Conservation (phyloP, 2,329 filamentous ascomycete genomes). For the Lachnellula occidentalis region DNA sequence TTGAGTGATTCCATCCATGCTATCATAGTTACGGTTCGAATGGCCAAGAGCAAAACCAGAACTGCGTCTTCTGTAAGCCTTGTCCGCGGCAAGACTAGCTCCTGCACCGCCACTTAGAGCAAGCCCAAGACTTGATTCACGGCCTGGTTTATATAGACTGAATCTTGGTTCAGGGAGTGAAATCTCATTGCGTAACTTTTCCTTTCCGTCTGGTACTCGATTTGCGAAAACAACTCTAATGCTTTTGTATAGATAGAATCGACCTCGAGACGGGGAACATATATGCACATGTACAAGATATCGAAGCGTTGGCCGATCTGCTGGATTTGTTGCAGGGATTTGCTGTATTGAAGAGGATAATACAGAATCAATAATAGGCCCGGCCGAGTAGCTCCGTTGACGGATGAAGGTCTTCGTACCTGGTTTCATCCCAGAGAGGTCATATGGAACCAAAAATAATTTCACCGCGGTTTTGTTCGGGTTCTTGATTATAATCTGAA, state of each 20-base stretch:
- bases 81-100: constrained; percentile 52
- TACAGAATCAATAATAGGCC: constrained; percentile 65
- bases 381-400: constrained; percentile 86
- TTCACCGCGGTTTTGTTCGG: constrained; percentile 98
- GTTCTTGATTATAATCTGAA: constrained; percentile 97
- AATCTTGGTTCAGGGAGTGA: constrained; percentile 85
- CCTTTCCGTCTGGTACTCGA: constrained; percentile 89
- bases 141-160: constrained; percentile 65
- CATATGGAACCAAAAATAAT: constrained; percentile 88
- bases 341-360: constrained; percentile 20
- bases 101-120: constrained; percentile 36
- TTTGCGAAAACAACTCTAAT: constrained; percentile 96
- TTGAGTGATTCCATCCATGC: constrained; percentile 26
- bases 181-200: constrained; percentile 84
- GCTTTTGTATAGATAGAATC: constrained; percentile 86
- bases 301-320: constrained; percentile 68
- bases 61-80: constrained; percentile 53
- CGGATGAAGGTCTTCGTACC: constrained; percentile 95
- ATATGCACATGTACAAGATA: constrained; percentile 93
- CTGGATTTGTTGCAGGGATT: constrained; percentile 34
- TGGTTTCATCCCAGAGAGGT: constrained; percentile 84
- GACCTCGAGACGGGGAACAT: constrained; percentile 75
- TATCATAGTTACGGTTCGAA: constrained; percentile 23
- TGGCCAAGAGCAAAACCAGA: constrained; percentile 39
- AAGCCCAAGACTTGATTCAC: constrained; percentile 23